A percentile compares a stretch with the other conserved stretches of the same genome.
Conservation (phyloP, 805 yeast species). For the Nakazawaea siamensis region DNA sequence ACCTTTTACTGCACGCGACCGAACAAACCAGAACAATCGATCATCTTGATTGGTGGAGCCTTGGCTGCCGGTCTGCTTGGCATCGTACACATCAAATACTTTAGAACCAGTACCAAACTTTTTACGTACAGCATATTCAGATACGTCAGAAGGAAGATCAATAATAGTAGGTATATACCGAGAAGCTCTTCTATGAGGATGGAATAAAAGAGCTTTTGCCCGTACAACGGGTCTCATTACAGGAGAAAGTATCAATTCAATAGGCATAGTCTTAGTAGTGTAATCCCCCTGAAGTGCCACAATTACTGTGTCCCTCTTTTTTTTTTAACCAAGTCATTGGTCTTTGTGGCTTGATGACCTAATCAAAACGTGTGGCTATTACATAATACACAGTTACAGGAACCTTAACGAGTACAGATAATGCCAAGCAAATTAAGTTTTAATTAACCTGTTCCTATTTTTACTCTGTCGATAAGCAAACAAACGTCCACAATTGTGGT, state of each 20-base stretch:
- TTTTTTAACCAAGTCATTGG: no score
- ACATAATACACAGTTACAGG: no score
- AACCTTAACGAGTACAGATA: no score
- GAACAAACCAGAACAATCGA: conserved; percentile 41
- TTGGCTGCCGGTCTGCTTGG: conserved; percentile 29
- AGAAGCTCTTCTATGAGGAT: conserved; percentile 48
- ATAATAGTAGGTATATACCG: conserved; percentile 47
- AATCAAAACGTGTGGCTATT: no score
- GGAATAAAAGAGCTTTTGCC: conserved; percentile 45
- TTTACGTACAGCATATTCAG: conserved; percentile 40
- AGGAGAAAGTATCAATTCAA: conserved; percentile 50
- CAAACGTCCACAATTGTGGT: no score
- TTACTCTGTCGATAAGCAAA: no score
- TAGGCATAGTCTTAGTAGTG: no score
- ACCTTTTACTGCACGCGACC: conserved; percentile 63
- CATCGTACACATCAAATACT: conserved; percentile 43
- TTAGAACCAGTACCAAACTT: conserved; percentile 59
- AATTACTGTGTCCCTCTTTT: no score
- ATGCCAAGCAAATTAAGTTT: no score
- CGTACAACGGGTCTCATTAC: conserved; percentile 50
- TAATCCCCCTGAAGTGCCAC: no score
- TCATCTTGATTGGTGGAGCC: conserved; percentile 36
- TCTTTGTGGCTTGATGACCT: no score
- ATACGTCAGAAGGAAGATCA: conserved; percentile 30
- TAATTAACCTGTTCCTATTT: no score